Percentiles rank a stretch among this genome's conserved stretches.
Evolutionary conservation across 495 filamentous ascomycete species (phyloP).

Genomic region (Daldinia decipiens): DNA sequence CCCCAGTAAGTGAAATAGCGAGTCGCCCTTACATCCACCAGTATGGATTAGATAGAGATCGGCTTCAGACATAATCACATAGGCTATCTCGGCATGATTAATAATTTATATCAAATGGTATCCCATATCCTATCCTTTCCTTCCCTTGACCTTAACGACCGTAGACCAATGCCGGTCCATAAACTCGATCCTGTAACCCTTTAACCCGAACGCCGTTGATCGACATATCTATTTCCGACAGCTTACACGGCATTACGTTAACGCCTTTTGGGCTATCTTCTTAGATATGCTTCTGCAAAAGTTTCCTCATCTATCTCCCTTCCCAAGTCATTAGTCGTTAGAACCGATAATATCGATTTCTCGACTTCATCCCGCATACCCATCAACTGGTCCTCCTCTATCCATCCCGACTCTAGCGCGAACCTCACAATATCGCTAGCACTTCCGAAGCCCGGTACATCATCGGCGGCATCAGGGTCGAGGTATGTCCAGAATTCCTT

Average conservation of each 20-base stretch:
- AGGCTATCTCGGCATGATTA: not conserved
- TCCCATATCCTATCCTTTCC: not conserved
- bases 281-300: not conserved
- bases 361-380: conserved; percentile 46
- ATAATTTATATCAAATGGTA: conserved; percentile 16
- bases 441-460: conserved; percentile 52
- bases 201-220: conserved; percentile 19
- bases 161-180: not conserved
- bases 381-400: conserved; percentile 57
- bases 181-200: not conserved
- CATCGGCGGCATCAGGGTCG: conserved; percentile 52
- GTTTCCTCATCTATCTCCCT: conserved; percentile 14
- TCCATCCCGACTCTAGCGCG: conserved; percentile 58
- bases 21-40: not conserved
- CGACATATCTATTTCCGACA: not conserved
- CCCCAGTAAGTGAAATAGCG: too few species aligned
- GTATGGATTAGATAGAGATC: not conserved
- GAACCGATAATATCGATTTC: conserved; percentile 47
- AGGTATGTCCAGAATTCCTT: conserved; percentile 56
- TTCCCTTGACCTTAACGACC: not conserved
- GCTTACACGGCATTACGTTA: conserved; percentile 5
- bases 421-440: conserved; percentile 57
- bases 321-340: conserved; percentile 29
- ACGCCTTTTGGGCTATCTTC: conserved; percentile 26
- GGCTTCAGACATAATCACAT: not conserved